Evolutionary conservation across 2,329 filamentous ascomycete species (phyloP).

Genomic region (Neonectria punicea): DNA sequence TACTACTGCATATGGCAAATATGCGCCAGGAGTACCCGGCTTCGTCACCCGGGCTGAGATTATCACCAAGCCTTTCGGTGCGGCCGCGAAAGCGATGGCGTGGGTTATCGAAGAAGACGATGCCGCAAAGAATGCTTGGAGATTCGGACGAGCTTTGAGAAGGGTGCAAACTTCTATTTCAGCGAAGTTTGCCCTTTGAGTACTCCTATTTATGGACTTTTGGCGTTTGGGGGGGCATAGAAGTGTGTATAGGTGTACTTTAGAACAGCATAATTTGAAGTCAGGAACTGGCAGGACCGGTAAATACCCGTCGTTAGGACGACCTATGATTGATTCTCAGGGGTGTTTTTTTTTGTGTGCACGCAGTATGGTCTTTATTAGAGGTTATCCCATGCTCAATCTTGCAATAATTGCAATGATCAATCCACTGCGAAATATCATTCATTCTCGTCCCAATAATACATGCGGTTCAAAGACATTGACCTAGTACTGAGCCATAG

Average conservation of each 20-base stretch:
- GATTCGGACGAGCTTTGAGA: neutral
- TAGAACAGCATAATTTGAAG: neutral
- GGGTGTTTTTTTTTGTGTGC: neutral
- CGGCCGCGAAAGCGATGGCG: neutral
- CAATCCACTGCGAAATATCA: too few species aligned
- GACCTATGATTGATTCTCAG: neutral
- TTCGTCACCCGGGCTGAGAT: conserved; percentile 2
- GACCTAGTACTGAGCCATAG: too few species aligned
- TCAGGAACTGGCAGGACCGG: neutral
- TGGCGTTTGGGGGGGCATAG: neutral
- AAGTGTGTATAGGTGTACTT: neutral
- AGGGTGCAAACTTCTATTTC: neutral
- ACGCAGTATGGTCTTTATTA: neutral
- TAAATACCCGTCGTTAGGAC: neutral
- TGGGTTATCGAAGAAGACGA: neutral
- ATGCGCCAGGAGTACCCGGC: neutral
- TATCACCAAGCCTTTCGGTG: neutral
- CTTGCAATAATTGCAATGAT: too few species aligned
- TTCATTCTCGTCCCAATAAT: too few species aligned
- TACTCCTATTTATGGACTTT: neutral
- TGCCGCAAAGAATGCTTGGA: neutral
- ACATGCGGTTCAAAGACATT: too few species aligned
- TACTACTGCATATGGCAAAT: neutral
- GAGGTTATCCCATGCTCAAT: too few species aligned
- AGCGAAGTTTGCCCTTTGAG: neutral